A percentile compares a stretch with the other conserved stretches of the same genome.
phyloP scores from a whole-genome alignment of 1,284 basidiomycete species.

The Lignosus rhinocerotis region DNA sequence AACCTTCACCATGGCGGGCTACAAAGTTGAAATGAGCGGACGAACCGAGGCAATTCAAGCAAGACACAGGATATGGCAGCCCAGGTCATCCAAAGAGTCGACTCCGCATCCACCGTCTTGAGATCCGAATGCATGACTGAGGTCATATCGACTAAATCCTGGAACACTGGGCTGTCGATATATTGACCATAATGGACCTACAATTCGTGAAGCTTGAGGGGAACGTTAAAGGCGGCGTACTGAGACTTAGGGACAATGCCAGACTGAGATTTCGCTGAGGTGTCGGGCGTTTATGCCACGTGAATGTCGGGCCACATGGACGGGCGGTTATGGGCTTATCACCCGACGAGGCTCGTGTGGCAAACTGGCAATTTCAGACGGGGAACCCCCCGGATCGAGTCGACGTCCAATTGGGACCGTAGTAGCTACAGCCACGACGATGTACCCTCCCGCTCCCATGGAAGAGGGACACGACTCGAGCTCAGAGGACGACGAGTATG shows the following conservation, averaged over 20 bases:
- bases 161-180: slow-evolving; percentile 14
- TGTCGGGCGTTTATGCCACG: slow-evolving; percentile 19
- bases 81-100: slow-evolving; percentile 26
- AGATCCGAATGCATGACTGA: neutral
- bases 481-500: slow-evolving; percentile 32
- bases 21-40: slow-evolving; percentile 7
- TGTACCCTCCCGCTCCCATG: slow-evolving; percentile 20
- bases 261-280: slow-evolving; percentile 1
- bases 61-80: slow-evolving; percentile 11
- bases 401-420: slow-evolving; percentile 11
- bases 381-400: slow-evolving; percentile 14
- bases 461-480: slow-evolving; percentile 29
- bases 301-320: slow-evolving; percentile 7
- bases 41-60: neutral
- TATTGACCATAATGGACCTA: slow-evolving; percentile 35
- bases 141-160: slow-evolving; percentile 25
- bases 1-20: slow-evolving; percentile 78
- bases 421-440: slow-evolving; percentile 13
- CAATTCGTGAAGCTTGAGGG: slow-evolving; percentile 38
- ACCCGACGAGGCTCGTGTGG: slow-evolving; percentile 4
- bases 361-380: slow-evolving; percentile 15
- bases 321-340: slow-evolving; percentile 19
- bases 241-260: slow-evolving; percentile 13
- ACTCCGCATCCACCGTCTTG: slow-evolving; percentile 28
- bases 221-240: slow-evolving; percentile 24